phyloP scores from a whole-genome alignment of 495 filamentous ascomycete genomes.

The Penicillium mononematosum region DNA sequence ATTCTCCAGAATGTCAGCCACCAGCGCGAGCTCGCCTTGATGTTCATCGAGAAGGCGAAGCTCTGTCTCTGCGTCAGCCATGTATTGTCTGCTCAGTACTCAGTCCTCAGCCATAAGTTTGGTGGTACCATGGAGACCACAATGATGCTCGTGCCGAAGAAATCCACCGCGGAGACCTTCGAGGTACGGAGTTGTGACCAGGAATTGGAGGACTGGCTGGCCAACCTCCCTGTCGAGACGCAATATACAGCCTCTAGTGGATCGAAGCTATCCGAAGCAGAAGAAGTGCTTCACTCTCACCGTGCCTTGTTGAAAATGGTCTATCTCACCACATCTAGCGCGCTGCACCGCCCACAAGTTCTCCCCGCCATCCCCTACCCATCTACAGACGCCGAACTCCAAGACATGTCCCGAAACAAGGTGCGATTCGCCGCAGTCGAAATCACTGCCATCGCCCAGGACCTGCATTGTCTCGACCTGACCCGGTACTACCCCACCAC shows the following conservation, averaged over 20 bases:
- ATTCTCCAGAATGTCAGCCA: constrained; percentile 60
- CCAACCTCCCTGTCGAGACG: constrained; percentile 65
- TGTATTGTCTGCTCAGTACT: constrained; percentile 83
- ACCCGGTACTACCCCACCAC: constrained; percentile 81
- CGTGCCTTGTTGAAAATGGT: constrained; percentile 82
- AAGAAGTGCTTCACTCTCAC: constrained; percentile 66
- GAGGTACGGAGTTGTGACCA: constrained; percentile 71
- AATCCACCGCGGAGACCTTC: constrained; percentile 71
- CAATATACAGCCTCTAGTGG: constrained; percentile 53
- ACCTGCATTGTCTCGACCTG: constrained; percentile 65
- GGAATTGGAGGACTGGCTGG: constrained; percentile 70
- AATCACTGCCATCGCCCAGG: constrained; percentile 74
- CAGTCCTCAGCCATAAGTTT: constrained; percentile 78
- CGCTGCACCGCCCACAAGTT: constrained; percentile 84
- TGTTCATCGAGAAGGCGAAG: constrained; percentile 91
- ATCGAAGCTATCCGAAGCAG: constrained; percentile 45
- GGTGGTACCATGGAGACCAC: constrained; percentile 73
- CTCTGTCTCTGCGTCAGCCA: constrained; percentile 83
- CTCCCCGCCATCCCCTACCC: constrained; percentile 67
- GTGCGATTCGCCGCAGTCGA: constrained; percentile 76
- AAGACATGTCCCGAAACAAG: constrained; percentile 74
- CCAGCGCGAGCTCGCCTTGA: constrained; percentile 71
- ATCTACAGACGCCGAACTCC: constrained; percentile 58
- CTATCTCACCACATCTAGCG: constrained; percentile 81
- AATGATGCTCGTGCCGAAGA: constrained; percentile 88